phyloP scores from a whole-genome alignment of 129 eudicot genomes.

The Centrapalus pauciflorus region DNA sequence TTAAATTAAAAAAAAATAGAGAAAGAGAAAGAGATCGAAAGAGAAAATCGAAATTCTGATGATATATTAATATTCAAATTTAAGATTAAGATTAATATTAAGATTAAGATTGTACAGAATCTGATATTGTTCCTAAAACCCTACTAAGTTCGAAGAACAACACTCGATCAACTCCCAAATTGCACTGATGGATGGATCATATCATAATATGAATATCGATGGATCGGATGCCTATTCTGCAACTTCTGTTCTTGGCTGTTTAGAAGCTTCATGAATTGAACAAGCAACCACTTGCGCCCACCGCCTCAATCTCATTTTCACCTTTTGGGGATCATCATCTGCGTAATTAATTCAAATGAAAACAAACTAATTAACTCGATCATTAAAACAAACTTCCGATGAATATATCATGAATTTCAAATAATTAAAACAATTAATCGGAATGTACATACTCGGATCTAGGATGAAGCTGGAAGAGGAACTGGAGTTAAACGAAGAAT shows the following conservation, averaged over 20 bases:
- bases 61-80: no score
- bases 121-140: conserved; percentile 18
- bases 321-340: conserved; percentile 47
- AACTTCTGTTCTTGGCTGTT: conserved; percentile 1
- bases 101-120: conserved; percentile 12
- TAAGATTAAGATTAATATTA: not conserved
- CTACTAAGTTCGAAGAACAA: no score
- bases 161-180: not conserved
- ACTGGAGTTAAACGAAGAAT: conserved; percentile 12
- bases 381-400: not conserved
- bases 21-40: not conserved
- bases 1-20: not conserved
- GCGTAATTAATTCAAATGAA: not conserved
- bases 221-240: not conserved
- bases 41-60: not conserved
- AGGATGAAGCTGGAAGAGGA: conserved; percentile 16
- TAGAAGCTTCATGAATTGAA: conserved; percentile 32
- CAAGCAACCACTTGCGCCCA: conserved; percentile 75
- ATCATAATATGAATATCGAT: no score
- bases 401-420: not conserved
- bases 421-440: not conserved
- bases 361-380: not conserved
- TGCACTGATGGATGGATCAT: no score
- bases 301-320: conserved; percentile 46
- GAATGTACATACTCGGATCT: conserved; percentile 40